phyloP scores from a whole-genome alignment of 2,329 filamentous ascomycete species.

The Aureobasidium vineae region DNA sequence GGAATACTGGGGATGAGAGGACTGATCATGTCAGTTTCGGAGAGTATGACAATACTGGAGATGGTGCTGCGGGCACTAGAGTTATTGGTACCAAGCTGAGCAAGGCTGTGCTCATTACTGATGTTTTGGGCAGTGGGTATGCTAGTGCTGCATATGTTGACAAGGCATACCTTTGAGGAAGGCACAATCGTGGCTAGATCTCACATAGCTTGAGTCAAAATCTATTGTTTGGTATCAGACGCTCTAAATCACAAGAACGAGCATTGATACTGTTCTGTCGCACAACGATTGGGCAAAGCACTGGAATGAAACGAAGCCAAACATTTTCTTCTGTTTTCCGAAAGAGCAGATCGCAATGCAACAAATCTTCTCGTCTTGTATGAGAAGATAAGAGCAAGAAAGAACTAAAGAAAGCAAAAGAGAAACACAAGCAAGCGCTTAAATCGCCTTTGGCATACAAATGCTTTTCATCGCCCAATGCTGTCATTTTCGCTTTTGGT shows the following conservation, averaged over 20 bases:
- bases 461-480: conserved; percentile 13
- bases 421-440: neutral
- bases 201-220: neutral
- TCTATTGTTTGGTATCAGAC: neutral
- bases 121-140: conserved; percentile 49
- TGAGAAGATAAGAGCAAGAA: neutral
- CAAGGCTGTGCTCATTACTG: conserved; percentile 45
- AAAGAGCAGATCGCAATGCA: neutral
- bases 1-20: conserved; percentile 51
- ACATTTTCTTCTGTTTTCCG: neutral
- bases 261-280: neutral
- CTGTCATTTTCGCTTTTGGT: neutral
- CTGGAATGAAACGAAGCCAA: neutral
- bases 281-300: neutral
- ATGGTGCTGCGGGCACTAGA: conserved; percentile 54
- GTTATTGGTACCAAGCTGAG: conserved; percentile 47
- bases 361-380: neutral
- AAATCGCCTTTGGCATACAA: neutral
- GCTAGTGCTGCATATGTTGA: conserved; percentile 44
- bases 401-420: neutral
- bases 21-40: conserved; percentile 56
- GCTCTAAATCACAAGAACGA: neutral
- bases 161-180: conserved; percentile 39
- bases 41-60: conserved; percentile 60
- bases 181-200: neutral